Base-by-base conservation (phyloP, 169 alveolate species). In the Theileria orientalis region DNA sequence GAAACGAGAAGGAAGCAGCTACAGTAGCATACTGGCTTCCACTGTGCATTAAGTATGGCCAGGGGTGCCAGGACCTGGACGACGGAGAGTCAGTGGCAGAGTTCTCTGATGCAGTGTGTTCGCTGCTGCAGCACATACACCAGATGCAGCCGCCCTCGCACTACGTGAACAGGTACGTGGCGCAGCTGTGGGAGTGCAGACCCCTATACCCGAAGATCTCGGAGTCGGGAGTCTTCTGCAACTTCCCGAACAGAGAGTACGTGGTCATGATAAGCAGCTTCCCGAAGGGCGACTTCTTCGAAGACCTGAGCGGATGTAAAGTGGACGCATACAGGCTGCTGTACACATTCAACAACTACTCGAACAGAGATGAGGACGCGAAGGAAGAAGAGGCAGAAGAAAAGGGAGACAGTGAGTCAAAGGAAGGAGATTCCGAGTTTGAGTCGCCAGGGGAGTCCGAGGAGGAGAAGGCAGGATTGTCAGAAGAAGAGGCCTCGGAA, bases 331-430 rank as follows among this genome's bases (percentile, higher is more conserved):
- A n/a, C 57, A 47, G 21, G 57, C 21, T 47, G 57, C 14, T 47
- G 57, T 47, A 47, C 57, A 27, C 57, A 47, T 47, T 47, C 14
- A 47, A 47, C 57, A 47, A 47, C 21, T 47, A 47, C 21, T 47
- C 57, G 21, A 21, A 47, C 30, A 47, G 21, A n/a, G 21, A 21
- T n/a, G 57, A n/a, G 57, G 57, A 47, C 30, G 7, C 21, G 57
- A 27, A 47, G 21, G 57, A 47, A 2, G 21, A n/a, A n/a, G n/a
- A n/a, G n/a, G n/a, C n/a, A n/a, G n/a, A n/a, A n/a, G n/a, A n/a
- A n/a, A n/a, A n/a, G n/a, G n/a, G n/a, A n/a, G n/a, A n/a, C n/a
- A n/a, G 21, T 47, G 57, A 47, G 21, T 47, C 21, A 27, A 27
- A 47, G 16, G 23, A 3, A 47, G 57, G 21, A 11, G 57, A 47